Percentiles rank a stretch among this genome's conserved stretches.
These are phyloP conservation scores for Fusarium lateritium DNA, from an alignment of 2,329 filamentous ascomycete species.

Conservation along the genomic window DNA sequence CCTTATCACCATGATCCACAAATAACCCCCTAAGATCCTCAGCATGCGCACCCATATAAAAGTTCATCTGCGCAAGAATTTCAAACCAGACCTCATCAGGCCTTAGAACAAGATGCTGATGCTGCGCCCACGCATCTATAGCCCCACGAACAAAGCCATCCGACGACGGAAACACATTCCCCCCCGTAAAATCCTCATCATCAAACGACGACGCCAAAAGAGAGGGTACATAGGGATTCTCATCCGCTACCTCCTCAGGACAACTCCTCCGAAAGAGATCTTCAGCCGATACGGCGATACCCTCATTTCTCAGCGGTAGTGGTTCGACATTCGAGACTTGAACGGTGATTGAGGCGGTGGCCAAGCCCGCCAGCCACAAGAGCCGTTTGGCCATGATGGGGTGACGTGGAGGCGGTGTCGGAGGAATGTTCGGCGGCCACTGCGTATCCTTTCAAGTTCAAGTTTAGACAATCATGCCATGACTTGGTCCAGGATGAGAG, in stretches of 20 bases:
- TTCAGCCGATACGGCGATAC: constrained; percentile 46
- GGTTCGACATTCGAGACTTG: constrained; percentile 48
- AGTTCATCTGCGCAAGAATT: constrained; percentile 66
- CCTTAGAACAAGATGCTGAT: constrained; percentile 64
- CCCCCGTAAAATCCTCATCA: constrained; percentile 26
- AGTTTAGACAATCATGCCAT: constrained; percentile 6
- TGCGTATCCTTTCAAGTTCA: neutral
- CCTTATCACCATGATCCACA: constrained; percentile 60
- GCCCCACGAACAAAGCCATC: constrained; percentile 61
- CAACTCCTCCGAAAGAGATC: constrained; percentile 53
- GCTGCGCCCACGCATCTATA: constrained; percentile 64
- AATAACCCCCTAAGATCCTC: constrained; percentile 63
- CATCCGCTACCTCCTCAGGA: constrained; percentile 51
- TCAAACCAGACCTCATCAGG: constrained; percentile 71
- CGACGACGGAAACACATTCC: constrained; percentile 51
- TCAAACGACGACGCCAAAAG: constrained; percentile 52
- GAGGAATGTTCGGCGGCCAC: constrained; percentile 4
- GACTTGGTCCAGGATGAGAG: neutral
- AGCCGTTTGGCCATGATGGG: constrained; percentile 22
- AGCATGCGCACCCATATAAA: constrained; percentile 64
- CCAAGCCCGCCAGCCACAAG: constrained; percentile 35
- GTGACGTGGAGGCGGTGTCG: constrained; percentile 1
- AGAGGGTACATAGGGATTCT: constrained; percentile 42
- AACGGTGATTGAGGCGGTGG: constrained; percentile 47
- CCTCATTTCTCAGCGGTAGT: constrained; percentile 44